A percentile compares a stretch with the other conserved stretches of the same genome.
These are phyloP conservation scores for Aspergillus olivimuriae DNA, from an alignment of 495 filamentous ascomycete genomes.

Conservation along the genomic window DNA sequence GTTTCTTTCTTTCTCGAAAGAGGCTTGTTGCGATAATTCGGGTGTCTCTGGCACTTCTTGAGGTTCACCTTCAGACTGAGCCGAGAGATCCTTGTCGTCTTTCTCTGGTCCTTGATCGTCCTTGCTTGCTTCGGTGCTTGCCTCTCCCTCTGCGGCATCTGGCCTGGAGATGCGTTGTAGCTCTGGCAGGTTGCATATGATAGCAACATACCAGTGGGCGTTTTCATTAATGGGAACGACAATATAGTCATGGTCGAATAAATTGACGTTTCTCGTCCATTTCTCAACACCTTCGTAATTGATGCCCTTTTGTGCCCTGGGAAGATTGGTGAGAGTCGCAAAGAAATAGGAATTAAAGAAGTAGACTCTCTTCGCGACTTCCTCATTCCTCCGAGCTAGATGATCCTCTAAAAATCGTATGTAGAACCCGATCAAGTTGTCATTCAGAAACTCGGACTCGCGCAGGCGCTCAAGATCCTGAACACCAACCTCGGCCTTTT, in stretches of 20 bases:
- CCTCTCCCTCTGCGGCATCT: conserved; percentile 11
- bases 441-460: conserved; percentile 83
- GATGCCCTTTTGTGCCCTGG: conserved; percentile 51
- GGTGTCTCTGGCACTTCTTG: conserved; percentile 34
- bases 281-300: conserved; percentile 78
- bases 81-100: conserved; percentile 9
- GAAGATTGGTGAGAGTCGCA: conserved; percentile 56
- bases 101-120: background rate
- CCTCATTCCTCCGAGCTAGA: conserved; percentile 47
- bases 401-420: conserved; percentile 67
- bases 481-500: conserved; percentile 68
- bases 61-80: conserved; percentile 15
- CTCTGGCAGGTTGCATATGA: conserved; percentile 81
- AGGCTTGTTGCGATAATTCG: conserved; percentile 12
- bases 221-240: conserved; percentile 86
- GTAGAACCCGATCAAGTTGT: conserved; percentile 86
- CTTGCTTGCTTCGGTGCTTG: too few relatives aligned
- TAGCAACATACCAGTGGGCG: conserved; percentile 89
- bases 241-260: conserved; percentile 83
- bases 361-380: conserved; percentile 60
- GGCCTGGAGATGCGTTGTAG: conserved; percentile 30
- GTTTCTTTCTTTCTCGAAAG: conserved; percentile 1
- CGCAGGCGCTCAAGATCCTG: conserved; percentile 75
- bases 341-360: conserved; percentile 94
- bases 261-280: conserved; percentile 83